Percentiles rank a stretch among this genome's conserved stretches.
Conservation (phyloP, 805 yeast genomes). For the Isabelozyma pseudorhagii region DNA sequence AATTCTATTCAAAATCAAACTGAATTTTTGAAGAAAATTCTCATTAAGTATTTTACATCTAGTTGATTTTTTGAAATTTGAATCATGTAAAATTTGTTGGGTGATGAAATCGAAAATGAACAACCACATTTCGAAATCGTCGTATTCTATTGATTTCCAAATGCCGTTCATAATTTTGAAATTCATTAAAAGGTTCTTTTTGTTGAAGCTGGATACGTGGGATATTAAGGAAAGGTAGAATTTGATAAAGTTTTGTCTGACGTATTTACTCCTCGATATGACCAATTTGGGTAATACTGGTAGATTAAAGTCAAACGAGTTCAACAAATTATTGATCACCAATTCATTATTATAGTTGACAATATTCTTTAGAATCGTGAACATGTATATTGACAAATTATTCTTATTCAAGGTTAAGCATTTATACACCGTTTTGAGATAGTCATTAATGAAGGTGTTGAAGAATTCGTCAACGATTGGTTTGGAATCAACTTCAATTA, state of each 20-base stretch:
- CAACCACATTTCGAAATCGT: constrained; percentile 46
- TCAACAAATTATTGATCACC: constrained; percentile 54
- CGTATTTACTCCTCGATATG: constrained; percentile 46
- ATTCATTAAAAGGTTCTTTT: constrained; percentile 62
- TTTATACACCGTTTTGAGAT: constrained; percentile 2
- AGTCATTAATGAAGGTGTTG: constrained; percentile 4
- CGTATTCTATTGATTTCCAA: constrained; percentile 58
- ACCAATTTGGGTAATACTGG: constrained; percentile 61
- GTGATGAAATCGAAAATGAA: constrained; percentile 47
- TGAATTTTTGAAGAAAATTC: constrained; percentile 58
- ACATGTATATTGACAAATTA: constrained; percentile 27
- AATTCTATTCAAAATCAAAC: constrained; percentile 39
- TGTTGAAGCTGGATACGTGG: constrained; percentile 47
- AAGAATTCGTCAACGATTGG: constrained; percentile 4
- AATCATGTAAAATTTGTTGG: constrained; percentile 53
- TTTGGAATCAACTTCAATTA: constrained; percentile 8
- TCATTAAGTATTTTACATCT: constrained; percentile 80
- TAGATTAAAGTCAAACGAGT: constrained; percentile 65
- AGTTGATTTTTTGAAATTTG: constrained; percentile 58
- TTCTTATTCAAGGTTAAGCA: not conserved
- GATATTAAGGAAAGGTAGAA: constrained; percentile 59
- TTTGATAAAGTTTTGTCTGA: constrained; percentile 57
- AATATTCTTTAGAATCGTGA: constrained; percentile 55
- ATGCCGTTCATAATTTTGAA: constrained; percentile 58
- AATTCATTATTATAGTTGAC: constrained; percentile 48